Evolutionary conservation across 208 protist species (phyloP).

Genomic region (Trichomonas vaginalis): DNA sequence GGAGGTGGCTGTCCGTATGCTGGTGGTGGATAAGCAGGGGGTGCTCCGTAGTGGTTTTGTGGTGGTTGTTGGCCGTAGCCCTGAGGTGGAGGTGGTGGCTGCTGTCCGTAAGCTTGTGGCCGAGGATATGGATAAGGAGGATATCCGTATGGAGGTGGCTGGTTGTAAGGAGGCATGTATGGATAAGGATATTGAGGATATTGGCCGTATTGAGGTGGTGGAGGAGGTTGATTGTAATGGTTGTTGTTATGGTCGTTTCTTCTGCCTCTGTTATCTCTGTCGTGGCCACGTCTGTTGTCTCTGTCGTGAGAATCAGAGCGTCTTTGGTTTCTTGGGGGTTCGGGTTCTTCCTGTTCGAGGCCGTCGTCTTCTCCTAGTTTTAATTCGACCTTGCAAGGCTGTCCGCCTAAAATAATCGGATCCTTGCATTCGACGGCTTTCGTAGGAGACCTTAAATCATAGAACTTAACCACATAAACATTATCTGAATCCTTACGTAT

Average conservation of each 20-base stretch:
- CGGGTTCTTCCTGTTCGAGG: neutral
- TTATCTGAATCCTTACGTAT: too few species aligned
- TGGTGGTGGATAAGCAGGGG: neutral
- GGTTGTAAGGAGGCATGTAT: neutral
- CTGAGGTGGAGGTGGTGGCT: neutral
- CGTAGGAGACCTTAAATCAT: neutral
- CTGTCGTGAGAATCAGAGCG: neutral
- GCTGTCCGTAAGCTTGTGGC: neutral
- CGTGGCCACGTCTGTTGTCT: too few species aligned
- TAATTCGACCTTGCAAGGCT: neutral
- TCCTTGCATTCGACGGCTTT: neutral
- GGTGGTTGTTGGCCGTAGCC: neutral
- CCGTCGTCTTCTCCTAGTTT: neutral
- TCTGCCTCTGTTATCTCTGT: neutral
- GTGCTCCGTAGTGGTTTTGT: neutral
- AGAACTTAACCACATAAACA: neutral
- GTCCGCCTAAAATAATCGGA: neutral
- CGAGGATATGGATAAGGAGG: too few species aligned
- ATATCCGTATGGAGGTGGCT: neutral
- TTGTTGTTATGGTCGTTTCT: neutral
- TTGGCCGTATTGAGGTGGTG: neutral
- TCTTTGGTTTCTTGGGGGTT: neutral
- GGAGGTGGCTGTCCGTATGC: neutral
- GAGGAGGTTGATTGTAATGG: neutral
- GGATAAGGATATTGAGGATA: neutral